These are phyloP conservation scores for Pestalotiopsis sp. DNA, from an alignment of 2,329 filamentous ascomycete species.

Conservation along the genomic window DNA sequence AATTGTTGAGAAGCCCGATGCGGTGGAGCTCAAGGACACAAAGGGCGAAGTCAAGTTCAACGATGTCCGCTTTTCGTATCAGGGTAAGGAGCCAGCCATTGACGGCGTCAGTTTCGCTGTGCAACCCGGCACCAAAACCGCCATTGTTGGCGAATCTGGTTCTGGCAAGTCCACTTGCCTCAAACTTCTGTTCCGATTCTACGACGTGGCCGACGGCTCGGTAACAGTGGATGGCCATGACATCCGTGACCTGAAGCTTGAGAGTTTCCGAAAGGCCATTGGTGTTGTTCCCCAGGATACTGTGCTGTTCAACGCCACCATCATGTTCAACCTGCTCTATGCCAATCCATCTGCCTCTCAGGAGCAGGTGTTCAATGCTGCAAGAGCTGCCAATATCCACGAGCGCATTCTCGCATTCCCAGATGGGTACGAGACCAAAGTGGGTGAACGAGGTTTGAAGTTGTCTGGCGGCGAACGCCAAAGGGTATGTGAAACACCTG, in stretches of 20 bases:
- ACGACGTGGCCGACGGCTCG: constrained; percentile 55
- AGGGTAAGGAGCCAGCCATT: constrained; percentile 40
- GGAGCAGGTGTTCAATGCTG: constrained; percentile 57
- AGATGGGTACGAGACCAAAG: constrained; percentile 39
- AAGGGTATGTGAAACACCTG: constrained; percentile 38
- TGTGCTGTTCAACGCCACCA: constrained; percentile 59
- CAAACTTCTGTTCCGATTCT: constrained; percentile 62
- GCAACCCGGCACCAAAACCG: constrained; percentile 46
- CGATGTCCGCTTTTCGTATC: constrained; percentile 46
- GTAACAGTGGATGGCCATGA: constrained; percentile 61
- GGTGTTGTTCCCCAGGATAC: constrained; percentile 60
- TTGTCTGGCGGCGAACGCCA: constrained; percentile 65
- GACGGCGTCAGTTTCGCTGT: constrained; percentile 44
- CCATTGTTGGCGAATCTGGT: constrained; percentile 48
- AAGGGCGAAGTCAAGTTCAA: constrained; percentile 44
- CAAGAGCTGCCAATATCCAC: constrained; percentile 58
- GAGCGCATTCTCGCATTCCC: constrained; percentile 59
- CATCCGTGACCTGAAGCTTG: constrained; percentile 45
- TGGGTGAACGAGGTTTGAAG: constrained; percentile 29
- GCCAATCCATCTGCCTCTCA: constrained; percentile 56
- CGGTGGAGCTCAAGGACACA: constrained; percentile 31
- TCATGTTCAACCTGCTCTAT: constrained; percentile 63
- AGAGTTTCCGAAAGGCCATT: constrained; percentile 54
- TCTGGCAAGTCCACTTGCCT: constrained; percentile 60
- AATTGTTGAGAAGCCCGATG: constrained; percentile 43